Base-by-base conservation (phyloP, 169 alveolate species). In the Toxoplasma gondii region DNA sequence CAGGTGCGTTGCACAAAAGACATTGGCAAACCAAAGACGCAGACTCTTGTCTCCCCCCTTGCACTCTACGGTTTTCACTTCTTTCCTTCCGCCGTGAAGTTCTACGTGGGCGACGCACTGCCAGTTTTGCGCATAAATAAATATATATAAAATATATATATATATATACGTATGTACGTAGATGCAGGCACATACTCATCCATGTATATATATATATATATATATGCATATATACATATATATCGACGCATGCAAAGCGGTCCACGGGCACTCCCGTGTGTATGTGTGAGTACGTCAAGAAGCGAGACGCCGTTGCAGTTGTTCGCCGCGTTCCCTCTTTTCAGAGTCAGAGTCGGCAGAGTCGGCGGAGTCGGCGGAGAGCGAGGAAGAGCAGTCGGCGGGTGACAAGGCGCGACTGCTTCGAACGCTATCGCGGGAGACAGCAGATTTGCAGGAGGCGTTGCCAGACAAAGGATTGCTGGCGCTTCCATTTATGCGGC, bases 381-480 rank as follows among this genome's bases (percentile, higher is more conserved):
- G 54, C n/a, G 90, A 19, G 24, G 67, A 41, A 38, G 90, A 82
- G 12, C 53, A 0, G 34, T 41, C 90, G 12, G 69, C 90, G 10
- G 90, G 67, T 39, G 90, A 82, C 69, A 82, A 82, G 64, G 69
- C 67, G 41, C 53, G 64, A 12, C 90, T 82, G 64, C 36, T 82
- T 34, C 90, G 41, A 67, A 34, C 16, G 38, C 34, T 82, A 1
- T 2, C 53, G 64, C n/a, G 41, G 12, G 69, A 82, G 90, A 22
- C 29, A 12, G 17, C 29, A 10, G 90, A 82, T 31, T 10, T 29
- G 31, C 34, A 38, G 69, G 67, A 41, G 69, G 91, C 78, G 31
- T 92, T 92, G 45, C 94, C 94, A 31, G 49, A 36, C n/a, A 92
- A 58, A 41, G 94, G 94, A 0, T 84, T 92, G 49, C 64, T 92